Base-by-base conservation (phyloP, 345 rosid genomes). In the Crucihimalaya himalaica region DNA sequence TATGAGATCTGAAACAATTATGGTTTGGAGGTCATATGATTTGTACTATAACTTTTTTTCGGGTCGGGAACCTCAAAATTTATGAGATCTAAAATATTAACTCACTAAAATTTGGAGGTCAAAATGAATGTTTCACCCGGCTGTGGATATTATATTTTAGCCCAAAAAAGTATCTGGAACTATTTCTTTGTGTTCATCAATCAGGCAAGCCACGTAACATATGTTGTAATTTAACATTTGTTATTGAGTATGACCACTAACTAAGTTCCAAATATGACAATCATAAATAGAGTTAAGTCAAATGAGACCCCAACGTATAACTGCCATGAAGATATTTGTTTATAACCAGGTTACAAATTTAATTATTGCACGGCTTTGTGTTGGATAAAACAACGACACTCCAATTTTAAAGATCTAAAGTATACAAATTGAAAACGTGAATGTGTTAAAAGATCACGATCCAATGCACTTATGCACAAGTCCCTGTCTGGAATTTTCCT, bases 371-470 rank as follows among this genome's bases (percentile, higher is more conserved):
- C 62, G 23, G 62, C 31, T 43, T 9, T 19, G 34, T 72, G 76
- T 62, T 72, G 43, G 42, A 51, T 72, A 72, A 72, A 72, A 28
- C 62, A 52, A 52, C 16, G 76, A 72, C 69, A 72, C 43, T 51
- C 29, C 61, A 48, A n/a, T 47, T 16, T 18, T 35, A 6, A 60
- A 59, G 37, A 70, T 59, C 9, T 34, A 50, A 60, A 51, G 18
- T 48, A 7, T 6, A 18, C 42, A 37, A 60, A 50, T 14, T 5
- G 35, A 37, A 67, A 66, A 25, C 23, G 75, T 63, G 68, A 25
- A 63, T 10, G 3, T 45, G 16, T 63, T 53, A 2, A 63, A 61
- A 63, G 67, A 43, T 63, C 52, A 63, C 35, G 34, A 43, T 63
- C 53, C 25, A 63, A 20, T 63, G 67, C 47, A 60, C 53, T n/a